phyloP scores from a whole-genome alignment of 306 rosid species.

The Hippophae tibetana region DNA sequence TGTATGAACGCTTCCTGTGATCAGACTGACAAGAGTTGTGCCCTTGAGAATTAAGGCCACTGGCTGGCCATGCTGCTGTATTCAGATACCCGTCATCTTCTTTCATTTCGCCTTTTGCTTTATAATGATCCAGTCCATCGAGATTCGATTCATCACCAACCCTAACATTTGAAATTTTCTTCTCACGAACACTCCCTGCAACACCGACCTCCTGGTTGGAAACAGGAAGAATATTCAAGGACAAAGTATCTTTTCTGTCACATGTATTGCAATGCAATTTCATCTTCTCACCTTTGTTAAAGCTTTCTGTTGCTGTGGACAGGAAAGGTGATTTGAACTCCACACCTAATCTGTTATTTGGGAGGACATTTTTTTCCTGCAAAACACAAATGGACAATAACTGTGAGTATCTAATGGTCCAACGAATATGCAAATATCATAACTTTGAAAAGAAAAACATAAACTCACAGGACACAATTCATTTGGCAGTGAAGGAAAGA shows the following conservation, averaged over 20 bases:
- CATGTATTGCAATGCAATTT: conserved; percentile 25
- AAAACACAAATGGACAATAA: neutral
- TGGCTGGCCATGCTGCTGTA: conserved; percentile 18
- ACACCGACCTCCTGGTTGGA: conserved; percentile 19
- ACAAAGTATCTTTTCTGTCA: conserved; percentile 24
- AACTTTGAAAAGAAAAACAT: neutral
- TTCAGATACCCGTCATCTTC: conserved; percentile 25
- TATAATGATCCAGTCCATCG: conserved; percentile 28
- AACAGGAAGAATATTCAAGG: conserved; percentile 24
- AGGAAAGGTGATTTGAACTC: conserved; percentile 23
- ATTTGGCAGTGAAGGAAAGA: no score
- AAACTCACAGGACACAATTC: no score
- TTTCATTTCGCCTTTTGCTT: conserved; percentile 31
- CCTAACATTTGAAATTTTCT: no score
- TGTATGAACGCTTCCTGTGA: conserved; percentile 29
- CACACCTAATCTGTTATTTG: conserved; percentile 21
- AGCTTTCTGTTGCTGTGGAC: conserved; percentile 26
- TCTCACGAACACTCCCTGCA: no score
- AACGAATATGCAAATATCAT: neutral
- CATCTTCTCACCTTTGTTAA: conserved; percentile 21
- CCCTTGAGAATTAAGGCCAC: conserved; percentile 21
- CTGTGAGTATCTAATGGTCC: neutral
- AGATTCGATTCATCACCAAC: conserved; percentile 24
- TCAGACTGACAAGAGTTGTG: conserved; percentile 17
- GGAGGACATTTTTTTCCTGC: conserved; percentile 44